These are phyloP conservation scores for Collybia mongolica DNA, from an alignment of 768 basidiomycete genomes.

Conservation along the genomic window DNA sequence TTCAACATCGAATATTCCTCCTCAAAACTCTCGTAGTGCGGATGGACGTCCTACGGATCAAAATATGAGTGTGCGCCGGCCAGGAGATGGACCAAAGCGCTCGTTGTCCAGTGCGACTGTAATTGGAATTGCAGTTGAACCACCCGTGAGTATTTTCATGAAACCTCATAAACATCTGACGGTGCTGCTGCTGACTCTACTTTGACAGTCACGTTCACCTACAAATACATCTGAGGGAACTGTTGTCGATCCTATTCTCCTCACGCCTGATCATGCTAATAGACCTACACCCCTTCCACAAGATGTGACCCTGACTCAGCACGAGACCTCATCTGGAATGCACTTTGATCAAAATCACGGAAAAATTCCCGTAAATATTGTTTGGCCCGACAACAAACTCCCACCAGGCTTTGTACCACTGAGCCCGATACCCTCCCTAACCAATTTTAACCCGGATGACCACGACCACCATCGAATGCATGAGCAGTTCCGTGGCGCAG, in stretches of 20 bases:
- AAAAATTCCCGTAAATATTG: slow-evolving; percentile 14
- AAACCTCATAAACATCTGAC: not conserved
- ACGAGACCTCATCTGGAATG: slow-evolving; percentile 1
- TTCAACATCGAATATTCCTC: not conserved
- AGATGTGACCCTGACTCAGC: slow-evolving; percentile 8
- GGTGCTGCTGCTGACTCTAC: not conserved
- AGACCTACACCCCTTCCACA: slow-evolving; percentile 14
- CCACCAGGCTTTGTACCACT: slow-evolving; percentile 38
- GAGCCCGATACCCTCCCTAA: slow-evolving; percentile 25
- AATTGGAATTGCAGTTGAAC: slow-evolving; percentile 42
- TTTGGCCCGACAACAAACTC: slow-evolving; percentile 28
- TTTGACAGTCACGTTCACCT: slow-evolving; percentile 36
- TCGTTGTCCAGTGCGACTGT: slow-evolving; percentile 31
- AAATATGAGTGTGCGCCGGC: slow-evolving; percentile 10
- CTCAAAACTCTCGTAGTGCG: not conserved
- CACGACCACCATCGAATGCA: not conserved
- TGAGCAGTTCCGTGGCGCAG: not conserved
- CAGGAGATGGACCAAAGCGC: slow-evolving; percentile 17
- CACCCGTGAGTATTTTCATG: slow-evolving; percentile 35
- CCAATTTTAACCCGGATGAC: slow-evolving; percentile 5
- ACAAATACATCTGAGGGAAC: slow-evolving; percentile 30
- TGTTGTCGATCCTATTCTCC: slow-evolving; percentile 34
- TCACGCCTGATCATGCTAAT: slow-evolving; percentile 42
- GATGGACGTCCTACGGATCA: not conserved
- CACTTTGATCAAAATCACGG: slow-evolving; percentile 1